Percentiles rank a stretch among this genome's conserved stretches.
phyloP scores from a whole-genome alignment of 148 eudicot species.

The Agrostemma githago region DNA sequence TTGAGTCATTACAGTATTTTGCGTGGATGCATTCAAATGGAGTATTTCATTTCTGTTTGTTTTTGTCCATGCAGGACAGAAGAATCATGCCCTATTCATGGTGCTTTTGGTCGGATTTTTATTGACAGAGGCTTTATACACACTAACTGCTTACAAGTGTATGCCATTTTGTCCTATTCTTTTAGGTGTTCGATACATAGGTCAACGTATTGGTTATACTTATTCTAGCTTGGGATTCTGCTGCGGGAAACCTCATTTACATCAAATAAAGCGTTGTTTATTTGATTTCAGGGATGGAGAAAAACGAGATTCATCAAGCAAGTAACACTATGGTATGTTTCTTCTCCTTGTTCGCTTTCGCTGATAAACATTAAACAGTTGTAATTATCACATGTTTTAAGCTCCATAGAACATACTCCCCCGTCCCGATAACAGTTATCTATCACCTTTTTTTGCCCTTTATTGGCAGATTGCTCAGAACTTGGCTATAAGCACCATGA shows the following conservation, averaged over 20 bases:
- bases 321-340: slow-evolving; percentile 13
- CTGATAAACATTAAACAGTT: background rate
- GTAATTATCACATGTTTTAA: background rate
- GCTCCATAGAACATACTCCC: background rate
- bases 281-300: slow-evolving; percentile 25
- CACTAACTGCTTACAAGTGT: slow-evolving; percentile 47
- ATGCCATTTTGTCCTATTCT: slow-evolving; percentile 24
- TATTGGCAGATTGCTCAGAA: slow-evolving; percentile 33
- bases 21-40: background rate
- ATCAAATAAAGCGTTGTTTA: background rate
- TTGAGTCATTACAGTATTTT: background rate
- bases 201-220: background rate
- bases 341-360: background rate
- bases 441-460: background rate
- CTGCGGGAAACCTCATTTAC: background rate
- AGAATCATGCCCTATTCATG: slow-evolving; percentile 52
- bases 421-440: too few species aligned
- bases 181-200: background rate
- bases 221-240: background rate
- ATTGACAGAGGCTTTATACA: slow-evolving; percentile 45
- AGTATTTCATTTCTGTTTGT: slow-evolving; percentile 8
- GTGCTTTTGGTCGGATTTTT: slow-evolving; percentile 54
- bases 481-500: slow-evolving; percentile 60
- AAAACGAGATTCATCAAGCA: background rate
- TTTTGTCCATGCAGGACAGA: slow-evolving; percentile 44